phyloP scores from a whole-genome alignment of 2,329 filamentous ascomycete species.

The Claviceps capensis region DNA sequence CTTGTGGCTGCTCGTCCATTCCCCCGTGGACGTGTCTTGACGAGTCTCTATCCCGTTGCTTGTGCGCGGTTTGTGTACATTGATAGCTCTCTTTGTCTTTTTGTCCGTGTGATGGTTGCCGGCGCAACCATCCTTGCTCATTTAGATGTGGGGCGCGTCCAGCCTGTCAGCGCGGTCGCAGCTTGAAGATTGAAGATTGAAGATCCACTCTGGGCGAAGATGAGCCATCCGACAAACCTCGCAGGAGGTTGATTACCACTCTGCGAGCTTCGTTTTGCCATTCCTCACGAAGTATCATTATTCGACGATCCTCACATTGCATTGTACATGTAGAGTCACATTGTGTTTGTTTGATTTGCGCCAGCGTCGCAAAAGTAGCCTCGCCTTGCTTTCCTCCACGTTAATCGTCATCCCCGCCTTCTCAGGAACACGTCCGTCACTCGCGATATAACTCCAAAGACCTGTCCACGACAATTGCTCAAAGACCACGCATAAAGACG shows the following conservation, averaged over 20 bases:
- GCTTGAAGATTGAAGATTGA: background rate
- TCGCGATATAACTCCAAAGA: background rate
- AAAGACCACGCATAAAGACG: background rate
- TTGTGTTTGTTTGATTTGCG: no score
- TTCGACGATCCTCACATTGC: background rate
- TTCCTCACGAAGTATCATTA: background rate
- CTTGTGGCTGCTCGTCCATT: background rate
- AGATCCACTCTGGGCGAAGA: background rate
- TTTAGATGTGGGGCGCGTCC: background rate
- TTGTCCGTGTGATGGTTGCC: slow-evolving; percentile 13
- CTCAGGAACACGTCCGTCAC: no score
- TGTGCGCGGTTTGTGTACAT: slow-evolving; percentile 21
- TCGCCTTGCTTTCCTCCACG: no score
- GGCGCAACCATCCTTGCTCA: slow-evolving; percentile 6
- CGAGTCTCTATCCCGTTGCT: slow-evolving; percentile 4
- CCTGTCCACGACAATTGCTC: background rate
- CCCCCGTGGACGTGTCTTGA: background rate
- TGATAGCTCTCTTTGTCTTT: slow-evolving; percentile 1
- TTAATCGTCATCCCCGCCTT: background rate
- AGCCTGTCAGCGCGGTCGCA: background rate
- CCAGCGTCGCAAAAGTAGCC: no score
- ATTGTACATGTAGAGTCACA: no score
- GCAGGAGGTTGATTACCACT: background rate
- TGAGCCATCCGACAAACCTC: background rate
- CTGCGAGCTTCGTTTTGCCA: background rate